Conservation (phyloP, 345 rosid genomes). For the Corchorus capsularis region DNA sequence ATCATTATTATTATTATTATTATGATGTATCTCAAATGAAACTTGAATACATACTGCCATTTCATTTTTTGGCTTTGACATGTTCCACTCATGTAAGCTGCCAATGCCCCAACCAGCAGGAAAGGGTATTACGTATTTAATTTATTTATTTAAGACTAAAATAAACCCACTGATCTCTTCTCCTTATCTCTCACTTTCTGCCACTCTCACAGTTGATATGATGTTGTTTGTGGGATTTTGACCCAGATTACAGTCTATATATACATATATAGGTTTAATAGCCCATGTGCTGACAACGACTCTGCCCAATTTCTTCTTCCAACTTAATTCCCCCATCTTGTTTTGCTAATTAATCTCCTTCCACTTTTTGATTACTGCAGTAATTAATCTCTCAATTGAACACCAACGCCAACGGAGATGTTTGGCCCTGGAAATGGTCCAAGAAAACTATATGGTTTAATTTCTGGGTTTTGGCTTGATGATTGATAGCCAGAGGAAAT, state of each 20-base stretch:
- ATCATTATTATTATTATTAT: too few relatives aligned
- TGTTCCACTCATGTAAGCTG: not conserved
- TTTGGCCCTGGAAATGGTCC: not conserved
- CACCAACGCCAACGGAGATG: not conserved
- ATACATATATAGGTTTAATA: not conserved
- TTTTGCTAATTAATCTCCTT: too few relatives aligned
- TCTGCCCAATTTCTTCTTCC: not conserved
- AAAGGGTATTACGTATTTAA: too few relatives aligned
- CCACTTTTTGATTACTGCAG: too few relatives aligned
- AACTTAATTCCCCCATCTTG: too few relatives aligned
- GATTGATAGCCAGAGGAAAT: constrained; percentile 14
- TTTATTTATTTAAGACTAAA: too few relatives aligned
- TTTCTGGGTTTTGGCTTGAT: too few relatives aligned
- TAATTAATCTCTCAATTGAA: too few relatives aligned
- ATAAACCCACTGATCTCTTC: not conserved
- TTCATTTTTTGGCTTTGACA: not conserved
- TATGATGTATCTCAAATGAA: too few relatives aligned
- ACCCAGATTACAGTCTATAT: not conserved
- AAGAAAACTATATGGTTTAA: not conserved
- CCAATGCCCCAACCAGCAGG: not conserved
- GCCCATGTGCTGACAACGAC: not conserved
- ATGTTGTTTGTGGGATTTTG: not conserved
- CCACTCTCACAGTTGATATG: not conserved
- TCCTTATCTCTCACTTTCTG: not conserved
- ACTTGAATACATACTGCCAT: too few relatives aligned